Conservation (phyloP, 1,284 basidiomycete species). For the Polyporus tsugae region DNA sequence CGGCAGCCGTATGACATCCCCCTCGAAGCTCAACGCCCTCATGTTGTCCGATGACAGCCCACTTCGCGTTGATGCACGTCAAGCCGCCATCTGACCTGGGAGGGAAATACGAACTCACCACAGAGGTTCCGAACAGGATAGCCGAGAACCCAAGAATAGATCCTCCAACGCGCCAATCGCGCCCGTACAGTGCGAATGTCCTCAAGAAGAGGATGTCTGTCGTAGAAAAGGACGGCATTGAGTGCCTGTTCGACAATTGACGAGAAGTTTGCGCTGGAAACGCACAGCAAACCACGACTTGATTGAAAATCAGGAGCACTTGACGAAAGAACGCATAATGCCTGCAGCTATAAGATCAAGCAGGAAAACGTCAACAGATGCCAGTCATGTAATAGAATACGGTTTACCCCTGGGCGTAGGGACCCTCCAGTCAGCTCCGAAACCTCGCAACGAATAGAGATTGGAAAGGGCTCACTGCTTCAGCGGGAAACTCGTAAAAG, state of each 20-base stretch:
- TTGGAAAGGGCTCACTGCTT: constrained; percentile 27
- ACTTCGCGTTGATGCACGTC: constrained; percentile 22
- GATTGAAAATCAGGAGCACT: constrained; percentile 37
- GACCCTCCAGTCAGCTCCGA: not conserved
- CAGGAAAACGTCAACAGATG: constrained; percentile 11
- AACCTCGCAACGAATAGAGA: not conserved
- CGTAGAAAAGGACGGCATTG: not conserved
- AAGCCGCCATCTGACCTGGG: not conserved
- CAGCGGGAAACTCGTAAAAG: constrained; percentile 35
- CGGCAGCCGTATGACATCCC: constrained; percentile 38
- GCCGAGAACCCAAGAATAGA: constrained; percentile 30
- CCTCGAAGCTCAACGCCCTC: constrained; percentile 30
- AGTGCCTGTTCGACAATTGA: not conserved
- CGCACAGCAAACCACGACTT: constrained; percentile 42
- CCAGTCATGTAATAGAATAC: not conserved
- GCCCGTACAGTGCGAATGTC: constrained; percentile 40
- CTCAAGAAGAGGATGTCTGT: constrained; percentile 39
- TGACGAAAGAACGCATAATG: constrained; percentile 41
- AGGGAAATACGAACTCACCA: constrained; percentile 29
- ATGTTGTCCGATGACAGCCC: constrained; percentile 36
- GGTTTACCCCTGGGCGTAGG: constrained; percentile 27
- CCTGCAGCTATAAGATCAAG: constrained; percentile 32
- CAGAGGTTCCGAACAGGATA: constrained; percentile 31
- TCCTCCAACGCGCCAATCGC: constrained; percentile 33
- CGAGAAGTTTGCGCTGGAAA: not conserved